These are phyloP conservation scores for Kwoniella newhampshirensis DNA, from an alignment of 768 basidiomycete species.

Conservation along the genomic window DNA sequence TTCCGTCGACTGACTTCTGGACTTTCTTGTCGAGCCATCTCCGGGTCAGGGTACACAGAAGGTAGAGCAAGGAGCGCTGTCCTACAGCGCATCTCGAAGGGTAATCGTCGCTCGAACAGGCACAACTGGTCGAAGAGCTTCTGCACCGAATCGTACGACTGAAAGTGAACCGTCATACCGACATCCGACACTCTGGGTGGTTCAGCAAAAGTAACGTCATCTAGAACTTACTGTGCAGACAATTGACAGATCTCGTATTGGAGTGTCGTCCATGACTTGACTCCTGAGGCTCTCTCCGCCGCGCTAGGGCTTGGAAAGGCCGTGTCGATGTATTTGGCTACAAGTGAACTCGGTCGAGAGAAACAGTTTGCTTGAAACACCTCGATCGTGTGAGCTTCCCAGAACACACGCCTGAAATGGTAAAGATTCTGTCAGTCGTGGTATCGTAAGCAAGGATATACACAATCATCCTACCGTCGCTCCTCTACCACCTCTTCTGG, in stretches of 20 bases:
- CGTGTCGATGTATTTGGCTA: conserved; percentile 17
- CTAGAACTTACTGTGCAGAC: conserved; percentile 15
- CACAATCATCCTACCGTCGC: conserved; percentile 6
- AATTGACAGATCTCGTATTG: conserved; percentile 20
- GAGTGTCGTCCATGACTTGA: conserved; percentile 12
- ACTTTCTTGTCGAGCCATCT: conserved; percentile 8
- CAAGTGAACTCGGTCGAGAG: conserved; percentile 19
- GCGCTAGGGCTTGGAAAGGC: conserved; percentile 6
- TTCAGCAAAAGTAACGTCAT: background rate
- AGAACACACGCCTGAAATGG: conserved; percentile 17
- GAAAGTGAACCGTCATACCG: conserved; percentile 12
- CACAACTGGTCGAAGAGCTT: conserved; percentile 19
- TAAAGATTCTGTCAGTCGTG: too few relatives aligned
- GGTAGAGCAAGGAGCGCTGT: conserved; percentile 19
- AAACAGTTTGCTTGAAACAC: conserved; percentile 26
- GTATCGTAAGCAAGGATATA: too few relatives aligned
- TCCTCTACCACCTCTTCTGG: conserved; percentile 22
- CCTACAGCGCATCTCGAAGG: conserved; percentile 28
- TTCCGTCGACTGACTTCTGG: conserved; percentile 19
- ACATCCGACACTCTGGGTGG: conserved; percentile 3
- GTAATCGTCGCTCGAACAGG: conserved; percentile 20
- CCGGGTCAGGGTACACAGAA: conserved; percentile 21
- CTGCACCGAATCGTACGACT: conserved; percentile 11
- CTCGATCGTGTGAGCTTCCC: conserved; percentile 22
- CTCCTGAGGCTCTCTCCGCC: too few relatives aligned